Evolutionary conservation across 441 rosid species (phyloP), one percentile per base, ranked within the genome.

Genomic region (Syzygium syzygioides): DNA sequence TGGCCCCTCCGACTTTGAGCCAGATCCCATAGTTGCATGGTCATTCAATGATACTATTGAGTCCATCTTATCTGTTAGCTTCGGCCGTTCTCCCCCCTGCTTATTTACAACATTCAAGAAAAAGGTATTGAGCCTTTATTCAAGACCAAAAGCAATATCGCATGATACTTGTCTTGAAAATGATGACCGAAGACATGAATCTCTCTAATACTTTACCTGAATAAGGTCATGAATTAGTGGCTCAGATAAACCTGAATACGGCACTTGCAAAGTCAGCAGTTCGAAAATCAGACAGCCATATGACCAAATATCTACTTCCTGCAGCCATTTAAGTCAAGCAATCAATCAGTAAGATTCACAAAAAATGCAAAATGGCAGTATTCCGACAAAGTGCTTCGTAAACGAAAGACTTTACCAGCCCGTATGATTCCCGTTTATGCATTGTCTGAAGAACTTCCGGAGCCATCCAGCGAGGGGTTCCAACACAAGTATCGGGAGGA

Each of bases 401-500:
- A 55, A 85, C 41, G 87, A 85, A 57, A 64, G 87, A 88, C 93
- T 88, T 32, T 94, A 97, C 99, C 93, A 98, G 92, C 79, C 99
- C 99, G 76, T 97, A 98, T 20, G 30, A 85, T 88, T 86, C 93
- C 19, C 41, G 93, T 66, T 96, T 92, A 88, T 95, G 94, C 99
- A 96, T 95, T 85, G 99, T 94, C 89, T 79, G 93, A 66, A 97
- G 89, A 90, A 98, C 99, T 93, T 98, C 99, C 18, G 99, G 99
- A 86, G 99, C 99, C 98, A 98, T 97, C 99, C 99, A 97, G 19
- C 99, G 96, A 9, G 99, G 99, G 5, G 99, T 98, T 90, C 99
- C 99, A 85, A 98, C 99, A 94, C 99, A 98, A 86, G 93, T 88
- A 89, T 95, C 91, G 25, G 99, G 96, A 87, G 98, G 97, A 64